phyloP scores from a whole-genome alignment of 2,329 filamentous ascomycete genomes.

The Trichoderma sp. region DNA sequence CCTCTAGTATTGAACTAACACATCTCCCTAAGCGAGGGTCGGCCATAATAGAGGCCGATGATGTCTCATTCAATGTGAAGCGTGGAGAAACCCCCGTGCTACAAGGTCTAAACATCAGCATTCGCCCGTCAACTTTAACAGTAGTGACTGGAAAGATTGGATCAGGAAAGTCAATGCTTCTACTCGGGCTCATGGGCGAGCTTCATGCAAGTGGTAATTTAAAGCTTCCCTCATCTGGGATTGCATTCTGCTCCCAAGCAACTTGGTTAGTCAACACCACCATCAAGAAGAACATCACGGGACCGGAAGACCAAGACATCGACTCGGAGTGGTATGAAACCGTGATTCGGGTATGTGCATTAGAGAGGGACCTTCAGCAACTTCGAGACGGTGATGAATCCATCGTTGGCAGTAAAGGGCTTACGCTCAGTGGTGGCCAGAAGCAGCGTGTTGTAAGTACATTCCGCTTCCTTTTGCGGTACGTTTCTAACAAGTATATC shows the following conservation, averaged over 20 bases:
- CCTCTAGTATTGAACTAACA: neutral
- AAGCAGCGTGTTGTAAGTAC: conserved; percentile 30
- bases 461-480: neutral
- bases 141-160: conserved; percentile 3
- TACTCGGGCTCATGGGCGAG: conserved; percentile 1
- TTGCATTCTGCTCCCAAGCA: conserved; percentile 35
- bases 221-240: neutral
- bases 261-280: conserved; percentile 36
- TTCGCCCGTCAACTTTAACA: neutral
- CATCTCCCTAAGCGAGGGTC: neutral
- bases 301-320: conserved; percentile 13
- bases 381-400: conserved; percentile 37
- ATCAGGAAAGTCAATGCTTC: conserved; percentile 15
- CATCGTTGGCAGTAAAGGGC: conserved; percentile 38
- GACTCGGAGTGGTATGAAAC: conserved; percentile 31
- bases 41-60: neutral
- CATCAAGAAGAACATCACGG: conserved; percentile 38
- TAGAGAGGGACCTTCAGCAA: conserved; percentile 31
- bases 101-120: neutral
- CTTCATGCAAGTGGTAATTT: neutral
- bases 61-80: neutral
- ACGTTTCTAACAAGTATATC: neutral
- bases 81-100: neutral
- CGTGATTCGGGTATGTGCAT: conserved; percentile 33
- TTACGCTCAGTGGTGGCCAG: conserved; percentile 42